phyloP scores from a whole-genome alignment of 2,329 filamentous ascomycete species.

The Aspergillus sp. region DNA sequence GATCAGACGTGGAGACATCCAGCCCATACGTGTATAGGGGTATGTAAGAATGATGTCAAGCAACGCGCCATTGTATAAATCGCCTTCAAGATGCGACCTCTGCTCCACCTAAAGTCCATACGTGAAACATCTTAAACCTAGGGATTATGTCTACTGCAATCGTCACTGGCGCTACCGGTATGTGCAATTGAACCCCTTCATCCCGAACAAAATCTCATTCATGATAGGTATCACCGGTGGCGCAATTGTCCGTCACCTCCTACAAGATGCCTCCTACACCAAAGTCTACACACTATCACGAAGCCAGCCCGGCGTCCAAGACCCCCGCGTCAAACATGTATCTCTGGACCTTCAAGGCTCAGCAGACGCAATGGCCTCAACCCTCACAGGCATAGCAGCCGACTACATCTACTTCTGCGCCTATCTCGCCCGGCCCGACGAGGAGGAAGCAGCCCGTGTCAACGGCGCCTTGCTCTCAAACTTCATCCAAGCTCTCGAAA shows the following conservation, averaged over 20 bases:
- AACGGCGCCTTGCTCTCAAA: slow-evolving; percentile 47
- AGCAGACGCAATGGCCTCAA: slow-evolving; percentile 35
- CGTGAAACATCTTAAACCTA: too few relatives aligned
- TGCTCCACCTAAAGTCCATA: too few relatives aligned
- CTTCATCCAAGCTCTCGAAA: slow-evolving; percentile 47
- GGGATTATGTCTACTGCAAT: slow-evolving; percentile 27
- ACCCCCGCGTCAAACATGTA: slow-evolving; percentile 37
- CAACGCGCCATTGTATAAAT: too few relatives aligned
- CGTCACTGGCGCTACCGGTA: slow-evolving; percentile 30
- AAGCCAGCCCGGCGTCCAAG: slow-evolving; percentile 35
- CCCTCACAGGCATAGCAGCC: slow-evolving; percentile 33
- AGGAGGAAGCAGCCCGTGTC: slow-evolving; percentile 34
- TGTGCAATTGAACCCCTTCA: neutral
- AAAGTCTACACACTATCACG: slow-evolving; percentile 42
- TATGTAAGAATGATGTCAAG: too few relatives aligned
- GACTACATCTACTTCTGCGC: slow-evolving; percentile 46
- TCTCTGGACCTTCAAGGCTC: slow-evolving; percentile 36
- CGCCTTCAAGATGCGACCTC: too few relatives aligned
- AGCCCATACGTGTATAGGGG: too few relatives aligned
- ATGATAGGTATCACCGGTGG: slow-evolving; percentile 39
- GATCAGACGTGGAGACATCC: too few relatives aligned
- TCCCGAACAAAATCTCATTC: neutral
- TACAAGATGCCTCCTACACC: slow-evolving; percentile 33
- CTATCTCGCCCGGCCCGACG: slow-evolving; percentile 38
- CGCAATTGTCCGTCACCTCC: slow-evolving; percentile 39